Evolutionary conservation across 805 yeast species (phyloP).

Genomic region (Wickerhamiella cacticola): DNA sequence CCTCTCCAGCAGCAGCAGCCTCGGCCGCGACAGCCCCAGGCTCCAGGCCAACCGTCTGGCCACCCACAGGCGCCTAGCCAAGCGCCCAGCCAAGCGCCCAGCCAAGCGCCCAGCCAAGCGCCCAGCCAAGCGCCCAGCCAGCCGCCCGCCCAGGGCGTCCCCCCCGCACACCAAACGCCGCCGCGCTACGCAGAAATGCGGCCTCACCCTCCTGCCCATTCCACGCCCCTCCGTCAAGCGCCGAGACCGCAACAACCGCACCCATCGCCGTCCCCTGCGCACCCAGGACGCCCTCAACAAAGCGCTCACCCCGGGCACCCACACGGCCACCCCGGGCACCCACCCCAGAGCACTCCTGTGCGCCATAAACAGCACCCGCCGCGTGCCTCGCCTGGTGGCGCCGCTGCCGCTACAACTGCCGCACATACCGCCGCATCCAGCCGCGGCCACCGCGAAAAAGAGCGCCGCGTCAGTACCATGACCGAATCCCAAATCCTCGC

Average conservation of each 20-base stretch:
- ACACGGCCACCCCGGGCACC: not conserved
- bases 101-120: too few species aligned
- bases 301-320: not conserved
- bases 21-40: conserved; percentile 7
- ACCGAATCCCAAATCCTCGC: conserved; percentile 82
- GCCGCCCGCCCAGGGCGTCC: not conserved
- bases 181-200: not conserved
- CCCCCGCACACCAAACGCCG: not conserved
- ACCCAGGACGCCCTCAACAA: too few species aligned
- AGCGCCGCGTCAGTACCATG: conserved; percentile 47
- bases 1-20: conserved; percentile 14
- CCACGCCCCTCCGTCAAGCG: not conserved
- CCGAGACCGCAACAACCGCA: conserved; percentile 11
- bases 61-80: too few species aligned
- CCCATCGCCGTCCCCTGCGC: conserved; percentile 2
- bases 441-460: conserved; percentile 53
- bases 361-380: not conserved
- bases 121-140: too few species aligned
- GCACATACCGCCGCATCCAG: conserved; percentile 24
- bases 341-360: not conserved
- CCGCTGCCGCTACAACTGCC: conserved; percentile 33
- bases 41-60: too few species aligned
- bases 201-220: not conserved
- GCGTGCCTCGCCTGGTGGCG: conserved; percentile 34
- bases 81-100: too few species aligned